A percentile compares a stretch with the other conserved stretches of the same genome.
phyloP scores from a whole-genome alignment of 306 rosid species.

The Trifolium pratense region DNA sequence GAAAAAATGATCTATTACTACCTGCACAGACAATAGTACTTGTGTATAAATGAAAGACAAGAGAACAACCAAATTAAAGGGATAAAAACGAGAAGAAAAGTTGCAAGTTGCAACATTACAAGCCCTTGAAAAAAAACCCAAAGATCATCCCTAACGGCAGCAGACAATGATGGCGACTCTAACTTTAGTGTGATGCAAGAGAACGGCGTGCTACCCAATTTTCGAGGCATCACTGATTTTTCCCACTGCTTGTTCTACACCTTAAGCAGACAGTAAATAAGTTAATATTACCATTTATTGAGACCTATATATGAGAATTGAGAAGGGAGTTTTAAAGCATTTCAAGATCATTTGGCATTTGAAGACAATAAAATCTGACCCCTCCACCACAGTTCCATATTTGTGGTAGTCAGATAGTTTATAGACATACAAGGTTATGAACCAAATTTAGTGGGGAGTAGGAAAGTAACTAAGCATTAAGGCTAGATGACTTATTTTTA shows the following conservation, averaged over 20 bases:
- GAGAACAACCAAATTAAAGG: conserved; percentile 9
- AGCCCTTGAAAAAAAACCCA: conserved; percentile 11
- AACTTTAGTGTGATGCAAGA: conserved; percentile 25
- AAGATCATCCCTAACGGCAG: conserved; percentile 1
- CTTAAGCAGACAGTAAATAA: conserved; percentile 58
- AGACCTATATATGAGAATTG: conserved; percentile 5
- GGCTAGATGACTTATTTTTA: conserved; percentile 18
- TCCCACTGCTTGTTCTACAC: conserved; percentile 63
- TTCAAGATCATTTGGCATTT: conserved; percentile 5
- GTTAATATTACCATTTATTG: conserved; percentile 28
- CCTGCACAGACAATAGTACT: not conserved
- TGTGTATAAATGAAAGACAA: not conserved
- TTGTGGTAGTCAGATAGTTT: conserved; percentile 2
- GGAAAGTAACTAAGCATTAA: conserved; percentile 19
- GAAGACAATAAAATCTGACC: conserved; percentile 16
- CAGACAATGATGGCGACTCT: conserved; percentile 23
- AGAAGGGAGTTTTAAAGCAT: conserved; percentile 29
- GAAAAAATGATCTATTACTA: not conserved
- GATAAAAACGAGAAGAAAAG: conserved; percentile 5
- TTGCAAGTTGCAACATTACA: conserved; percentile 32
- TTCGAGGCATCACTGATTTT: conserved; percentile 53
- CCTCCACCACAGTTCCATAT: not conserved
- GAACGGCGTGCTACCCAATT: conserved; percentile 52
- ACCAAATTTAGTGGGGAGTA: not conserved
- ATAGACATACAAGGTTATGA: conserved; percentile 22